These are phyloP conservation scores for Neonectria punicea DNA, from an alignment of 2,329 filamentous ascomycete species.

Conservation along the genomic window DNA sequence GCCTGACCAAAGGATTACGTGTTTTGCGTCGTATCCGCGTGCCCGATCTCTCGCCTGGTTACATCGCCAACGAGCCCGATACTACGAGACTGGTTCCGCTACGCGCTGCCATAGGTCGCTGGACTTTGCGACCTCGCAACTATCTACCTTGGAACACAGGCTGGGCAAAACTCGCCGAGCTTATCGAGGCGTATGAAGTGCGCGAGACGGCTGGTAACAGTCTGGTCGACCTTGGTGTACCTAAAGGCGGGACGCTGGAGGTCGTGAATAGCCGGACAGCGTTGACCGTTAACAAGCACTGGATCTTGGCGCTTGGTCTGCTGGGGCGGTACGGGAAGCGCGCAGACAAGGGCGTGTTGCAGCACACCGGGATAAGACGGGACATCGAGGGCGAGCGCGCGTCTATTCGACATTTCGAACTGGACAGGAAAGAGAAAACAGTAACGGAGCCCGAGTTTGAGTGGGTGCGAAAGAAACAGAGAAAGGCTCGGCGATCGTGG, in stretches of 20 bases:
- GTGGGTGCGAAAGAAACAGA: neutral
- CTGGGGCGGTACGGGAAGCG: conserved; percentile 19
- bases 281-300: conserved; percentile 19
- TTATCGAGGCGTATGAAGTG: conserved; percentile 16
- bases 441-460: neutral
- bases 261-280: conserved; percentile 19
- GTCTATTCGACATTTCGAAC: conserved; percentile 11
- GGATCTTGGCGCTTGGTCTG: conserved; percentile 19
- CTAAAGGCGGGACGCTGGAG: conserved; percentile 11
- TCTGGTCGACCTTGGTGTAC: conserved; percentile 6
- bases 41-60: conserved; percentile 17
- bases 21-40: conserved; percentile 15
- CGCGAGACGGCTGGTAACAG: conserved; percentile 8
- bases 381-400: conserved; percentile 14
- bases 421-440: neutral
- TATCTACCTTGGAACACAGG: conserved; percentile 19
- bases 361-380: conserved; percentile 5
- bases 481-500: too few relatives aligned
- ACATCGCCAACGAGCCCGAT: conserved; percentile 24
- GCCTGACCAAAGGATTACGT: conserved; percentile 11
- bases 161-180: conserved; percentile 23
- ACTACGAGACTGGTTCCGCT: conserved; percentile 7
- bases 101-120: conserved; percentile 10
- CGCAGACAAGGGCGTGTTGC: conserved; percentile 16
- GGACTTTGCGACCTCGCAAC: conserved; percentile 2